Evolutionary conservation across 2,329 filamentous ascomycete species (phyloP).

Genomic region (Xylaria hypoxylon): DNA sequence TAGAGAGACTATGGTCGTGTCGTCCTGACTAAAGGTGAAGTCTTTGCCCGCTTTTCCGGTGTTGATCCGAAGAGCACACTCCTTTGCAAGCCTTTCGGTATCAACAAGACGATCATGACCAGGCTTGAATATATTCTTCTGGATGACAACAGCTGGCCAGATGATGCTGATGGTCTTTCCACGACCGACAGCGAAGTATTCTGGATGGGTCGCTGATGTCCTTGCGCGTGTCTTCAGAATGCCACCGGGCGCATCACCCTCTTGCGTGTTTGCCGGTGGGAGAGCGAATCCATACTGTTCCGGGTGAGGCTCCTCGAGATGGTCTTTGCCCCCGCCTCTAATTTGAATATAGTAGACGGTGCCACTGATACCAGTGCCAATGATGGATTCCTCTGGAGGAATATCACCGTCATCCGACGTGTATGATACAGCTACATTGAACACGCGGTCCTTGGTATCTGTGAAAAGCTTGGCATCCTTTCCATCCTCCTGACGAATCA

Average conservation of each 20-base stretch:
- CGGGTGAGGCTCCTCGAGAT: conserved; percentile 80
- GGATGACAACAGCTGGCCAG: conserved; percentile 72
- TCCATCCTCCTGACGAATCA: conserved; percentile 94
- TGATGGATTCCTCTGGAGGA: conserved; percentile 79
- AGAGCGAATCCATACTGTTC: conserved; percentile 90
- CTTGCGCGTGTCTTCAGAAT: conserved; percentile 96
- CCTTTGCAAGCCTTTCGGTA: conserved; percentile 85
- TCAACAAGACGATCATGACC: conserved; percentile 79
- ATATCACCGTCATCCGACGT: conserved; percentile 67
- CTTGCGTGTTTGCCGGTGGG: conserved; percentile 84
- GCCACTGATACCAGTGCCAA: conserved; percentile 93
- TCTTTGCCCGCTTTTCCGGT: conserved; percentile 99
- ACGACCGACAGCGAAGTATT: conserved; percentile 94
- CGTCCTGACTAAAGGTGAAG: conserved; percentile 97
- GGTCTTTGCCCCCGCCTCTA: conserved; percentile 79
- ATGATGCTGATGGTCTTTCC: conserved; percentile 97
- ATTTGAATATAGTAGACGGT: conserved; percentile 96
- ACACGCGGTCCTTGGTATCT: conserved; percentile 90
- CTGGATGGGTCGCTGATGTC: conserved; percentile 86
- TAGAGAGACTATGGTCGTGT: conserved; percentile 91
- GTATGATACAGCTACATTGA: conserved; percentile 88
- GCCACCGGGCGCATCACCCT: conserved; percentile 90
- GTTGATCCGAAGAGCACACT: conserved; percentile 91
- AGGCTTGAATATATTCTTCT: conserved; percentile 72
- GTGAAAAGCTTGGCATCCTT: conserved; percentile 92